Base-by-base conservation (phyloP, 2,329 filamentous ascomycete genomes). In the Hypoxylon sp. region DNA sequence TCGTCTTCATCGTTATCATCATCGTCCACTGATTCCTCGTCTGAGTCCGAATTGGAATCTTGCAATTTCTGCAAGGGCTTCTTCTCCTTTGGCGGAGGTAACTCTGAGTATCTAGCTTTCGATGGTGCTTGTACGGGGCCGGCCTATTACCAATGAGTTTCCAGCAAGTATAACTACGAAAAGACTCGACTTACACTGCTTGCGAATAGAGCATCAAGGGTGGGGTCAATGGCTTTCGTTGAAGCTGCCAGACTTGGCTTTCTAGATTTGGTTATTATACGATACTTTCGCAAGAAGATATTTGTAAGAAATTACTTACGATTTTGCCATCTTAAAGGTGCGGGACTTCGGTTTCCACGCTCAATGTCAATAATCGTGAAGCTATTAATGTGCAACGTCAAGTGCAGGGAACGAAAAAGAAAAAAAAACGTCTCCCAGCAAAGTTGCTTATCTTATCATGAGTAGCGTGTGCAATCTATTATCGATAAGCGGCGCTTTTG, bases 151-250 rank as follows among this genome's bases (percentile, higher is more conserved):
- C 32, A 14, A 27, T 69, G 11, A 65, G 61, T 55, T 62, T 67
- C 2, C 23, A 8, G 25, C 21, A 14, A 60, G 51, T 39, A 45
- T 46, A 52, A 46, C 14, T 11, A 12, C 16, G 4, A 41, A 32
- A n/a, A 8, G 50, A 45, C 30, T 55, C 39, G 12, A 85, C 89
- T 81, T 85, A 93, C 91, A 82, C 91, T 93, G 61, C 85, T 82
- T 61, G 89, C 85, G 80, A 94, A 94, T 39, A 94, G 84, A 66
- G 90, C 88, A 74, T 89, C 84, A 70, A 94, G 82, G 60, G 84
- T 81, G 76, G 91, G 90, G 81, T 94, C 91, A 65, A 93, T 82
- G 64, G 84, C 83, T 77, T 86, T 86, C 61, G 81, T 79, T 34
- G 83, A 79, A 67, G 81, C 82, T 54, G 77, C 70, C 65, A 87